Evolutionary conservation across 2,329 filamentous ascomycete species (phyloP), one percentile per base, ranked within the genome.

Genomic region (Botryotinia calthae): DNA sequence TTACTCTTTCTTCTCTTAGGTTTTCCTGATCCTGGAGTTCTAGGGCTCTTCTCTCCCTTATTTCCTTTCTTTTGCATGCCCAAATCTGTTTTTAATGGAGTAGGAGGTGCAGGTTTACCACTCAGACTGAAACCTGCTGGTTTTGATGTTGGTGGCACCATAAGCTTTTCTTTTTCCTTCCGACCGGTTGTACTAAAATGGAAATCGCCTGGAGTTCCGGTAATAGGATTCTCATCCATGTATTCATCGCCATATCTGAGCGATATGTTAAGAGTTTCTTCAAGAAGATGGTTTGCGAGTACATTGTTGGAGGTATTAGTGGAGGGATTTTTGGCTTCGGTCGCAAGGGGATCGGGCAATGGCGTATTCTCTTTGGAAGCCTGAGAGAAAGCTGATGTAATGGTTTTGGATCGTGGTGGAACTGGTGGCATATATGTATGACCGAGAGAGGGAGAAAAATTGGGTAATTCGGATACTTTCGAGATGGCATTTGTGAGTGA

Each of bases 181-280:
- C 88, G 85, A 1, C 89, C 89, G 0, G 88, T 90, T 12, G 87
- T 89, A 14, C 87, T 86, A 18, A 91, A 84, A 76, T 90, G 88
- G 80, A 91, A 91, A 71, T 89, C 88, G 67, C 89, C 89, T 0
- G 89, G 89, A 44, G 86, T 85, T 66, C 90, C 89, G 0, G 88
- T 90, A 77, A 91, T 91, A 59, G 89, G 88, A 76, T 90, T 91
- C 80, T 91, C 88, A 80, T 91, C 88, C 81, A 91, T 87, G 79
- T 89, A 91, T 75, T 91, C 89, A 66, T 88, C 86, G 54, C 88
- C 89, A 76, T 87, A 88, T 75, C 84, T 85, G 81, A 88, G 83
- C 76, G 89, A 87, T 58, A 88, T 84, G 76, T 84, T 81, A 74
- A 89, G 86, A 0, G 89, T 87, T 76, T 90, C 87, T 76, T 90